Evolutionary conservation across 108 stramenopile genomes (phyloP), one percentile per base, ranked within the genome.

Genomic region (Aureococcus anophagefferens): DNA sequence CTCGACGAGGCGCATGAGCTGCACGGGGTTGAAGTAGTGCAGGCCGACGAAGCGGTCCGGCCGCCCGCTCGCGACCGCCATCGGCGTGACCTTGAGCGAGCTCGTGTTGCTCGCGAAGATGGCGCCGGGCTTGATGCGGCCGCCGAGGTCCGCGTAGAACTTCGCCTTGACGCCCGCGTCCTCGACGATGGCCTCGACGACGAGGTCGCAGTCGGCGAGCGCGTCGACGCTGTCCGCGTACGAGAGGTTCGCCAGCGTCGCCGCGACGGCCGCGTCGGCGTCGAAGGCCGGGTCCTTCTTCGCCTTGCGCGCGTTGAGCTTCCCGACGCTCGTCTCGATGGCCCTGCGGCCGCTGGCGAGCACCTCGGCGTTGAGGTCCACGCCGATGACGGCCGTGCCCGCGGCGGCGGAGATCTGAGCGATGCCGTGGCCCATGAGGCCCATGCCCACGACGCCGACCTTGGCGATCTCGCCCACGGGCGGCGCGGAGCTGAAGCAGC

Each of bases 371-470:
- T 40, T 81, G 31, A 65, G 40, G 18, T 86, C 85, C 18, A 84
- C 62, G 28, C 74, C 85, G 30, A 76, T 70, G n/a, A 72, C 25
- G 7, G 4, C 21, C 7, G 88, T 81, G 14, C 90, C 91, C 33
- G 81, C 83, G 35, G 77, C 40, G 21, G 96, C 94, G 32, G 93
- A 83, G 14, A 79, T 73, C 66, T 87, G 87, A 5, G 72, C 87
- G 37, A 99, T 95, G 14, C 98, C 98, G 74, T 99, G 98, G 30
- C 98, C 98, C 97, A 99, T 98, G 70, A 98, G 85, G n/a, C 98
- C 98, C 59, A 98, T 73, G n/a, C 97, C 97, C 37, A 96, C 81
- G 32, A 95, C 92, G 33, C 93, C 97, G 21, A 98, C 77, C 71
- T 88, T 90, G 32, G 89, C 85, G 76, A 95, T 89, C 18, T 63